A percentile compares a stretch with the other conserved stretches of the same genome.
phyloP scores from a whole-genome alignment of 768 basidiomycete genomes.

The Paxillus rubicundulus region DNA sequence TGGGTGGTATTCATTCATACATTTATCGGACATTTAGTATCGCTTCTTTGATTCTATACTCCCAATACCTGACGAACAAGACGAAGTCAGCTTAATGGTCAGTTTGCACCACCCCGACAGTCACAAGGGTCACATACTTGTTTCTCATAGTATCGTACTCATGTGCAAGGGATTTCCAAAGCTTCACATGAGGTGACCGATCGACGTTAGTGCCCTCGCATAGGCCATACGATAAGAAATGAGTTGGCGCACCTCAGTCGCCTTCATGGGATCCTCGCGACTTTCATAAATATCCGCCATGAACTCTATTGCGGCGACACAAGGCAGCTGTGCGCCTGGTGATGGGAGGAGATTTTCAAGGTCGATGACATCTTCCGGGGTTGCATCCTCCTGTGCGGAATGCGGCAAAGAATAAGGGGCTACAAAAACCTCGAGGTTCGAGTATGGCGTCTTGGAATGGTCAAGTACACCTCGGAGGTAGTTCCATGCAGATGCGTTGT shows the following conservation, averaged over 20 bases:
- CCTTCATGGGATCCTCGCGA: conserved; percentile 45
- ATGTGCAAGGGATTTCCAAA: conserved; percentile 68
- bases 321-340: conserved; percentile 67
- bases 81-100: conserved; percentile 25
- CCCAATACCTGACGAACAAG: conserved; percentile 62
- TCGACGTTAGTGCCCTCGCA: conserved; percentile 9
- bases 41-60: conserved; percentile 64
- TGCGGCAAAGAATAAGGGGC: conserved; percentile 53
- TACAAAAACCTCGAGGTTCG: conserved; percentile 57
- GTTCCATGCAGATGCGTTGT: conserved; percentile 96
- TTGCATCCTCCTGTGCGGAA: conserved; percentile 22
- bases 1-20: conserved; percentile 5
- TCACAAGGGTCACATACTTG: conserved; percentile 48
- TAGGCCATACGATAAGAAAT: background rate
- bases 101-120: conserved; percentile 8
- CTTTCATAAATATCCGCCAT: conserved; percentile 72
- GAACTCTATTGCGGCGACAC: conserved; percentile 79
- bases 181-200: conserved; percentile 37
- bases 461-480: conserved; percentile 87
- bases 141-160: conserved; percentile 74
- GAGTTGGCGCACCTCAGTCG: conserved; percentile 42
- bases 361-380: conserved; percentile 53
- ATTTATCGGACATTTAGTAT: conserved; percentile 22
- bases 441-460: conserved; percentile 55
- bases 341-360: conserved; percentile 73